These are phyloP conservation scores for Purshia tridentata DNA, from an alignment of 306 rosid genomes.

Conservation along the genomic window DNA sequence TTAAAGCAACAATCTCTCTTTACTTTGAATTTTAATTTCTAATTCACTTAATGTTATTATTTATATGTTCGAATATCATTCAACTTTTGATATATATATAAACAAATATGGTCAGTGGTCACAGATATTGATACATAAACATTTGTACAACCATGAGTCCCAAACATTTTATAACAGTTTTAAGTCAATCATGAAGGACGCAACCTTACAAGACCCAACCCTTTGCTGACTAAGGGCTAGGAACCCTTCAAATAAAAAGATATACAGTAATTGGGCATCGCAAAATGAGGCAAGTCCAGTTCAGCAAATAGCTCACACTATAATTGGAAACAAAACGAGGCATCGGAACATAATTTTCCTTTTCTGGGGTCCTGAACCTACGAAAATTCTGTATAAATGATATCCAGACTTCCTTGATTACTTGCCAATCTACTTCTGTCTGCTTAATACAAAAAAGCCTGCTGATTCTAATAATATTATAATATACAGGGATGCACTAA, in stretches of 20 bases:
- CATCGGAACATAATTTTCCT: not conserved
- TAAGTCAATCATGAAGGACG: not conserved
- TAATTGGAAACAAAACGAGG: not conserved
- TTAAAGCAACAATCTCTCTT: too few relatives aligned
- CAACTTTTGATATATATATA: too few relatives aligned
- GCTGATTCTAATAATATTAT: slow-evolving; percentile 30
- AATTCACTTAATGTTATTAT: too few relatives aligned
- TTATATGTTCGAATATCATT: too few relatives aligned
- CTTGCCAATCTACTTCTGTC: slow-evolving; percentile 24
- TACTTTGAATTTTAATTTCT: too few relatives aligned
- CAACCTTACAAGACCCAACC: not conserved
- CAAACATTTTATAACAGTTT: not conserved
- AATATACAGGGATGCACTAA: slow-evolving; percentile 45
- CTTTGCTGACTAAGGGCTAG: too few relatives aligned
- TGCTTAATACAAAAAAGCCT: slow-evolving; percentile 22
- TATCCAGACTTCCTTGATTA: slow-evolving; percentile 19
- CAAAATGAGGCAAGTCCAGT: not conserved
- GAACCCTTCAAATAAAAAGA: too few relatives aligned
- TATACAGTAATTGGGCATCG: not conserved
- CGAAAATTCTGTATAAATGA: not conserved
- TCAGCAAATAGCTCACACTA: not conserved
- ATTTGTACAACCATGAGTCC: not conserved
- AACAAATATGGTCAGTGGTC: not conserved
- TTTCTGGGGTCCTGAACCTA: not conserved
- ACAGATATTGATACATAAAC: not conserved